Conservation (phyloP, 768 basidiomycete genomes). For the Dendrothele bispora region DNA sequence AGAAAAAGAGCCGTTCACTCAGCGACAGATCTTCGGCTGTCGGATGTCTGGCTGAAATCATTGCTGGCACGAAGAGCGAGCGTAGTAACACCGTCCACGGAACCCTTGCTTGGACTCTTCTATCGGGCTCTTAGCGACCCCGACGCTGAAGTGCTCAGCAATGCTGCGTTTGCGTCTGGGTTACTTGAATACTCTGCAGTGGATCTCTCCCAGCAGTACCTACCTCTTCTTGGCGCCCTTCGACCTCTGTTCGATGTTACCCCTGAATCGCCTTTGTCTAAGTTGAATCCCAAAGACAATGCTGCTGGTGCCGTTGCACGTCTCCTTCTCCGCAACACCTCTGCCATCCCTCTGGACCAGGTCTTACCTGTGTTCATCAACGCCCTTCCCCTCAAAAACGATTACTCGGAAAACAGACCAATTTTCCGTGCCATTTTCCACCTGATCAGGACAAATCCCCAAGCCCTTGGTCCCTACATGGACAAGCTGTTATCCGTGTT, state of each 20-base stretch:
- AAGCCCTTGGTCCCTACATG: slow-evolving; percentile 69
- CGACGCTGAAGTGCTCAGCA: slow-evolving; percentile 93
- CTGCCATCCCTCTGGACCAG: slow-evolving; percentile 84
- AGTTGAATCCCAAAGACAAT: slow-evolving; percentile 90
- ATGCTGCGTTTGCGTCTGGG: slow-evolving; percentile 93
- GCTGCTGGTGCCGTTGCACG: slow-evolving; percentile 93
- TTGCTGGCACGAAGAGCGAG: slow-evolving; percentile 88
- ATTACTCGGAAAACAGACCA: slow-evolving; percentile 86
- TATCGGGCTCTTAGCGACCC: slow-evolving; percentile 78
- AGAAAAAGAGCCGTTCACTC: slow-evolving; percentile 85
- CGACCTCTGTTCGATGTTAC: slow-evolving; percentile 77
- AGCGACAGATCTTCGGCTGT: slow-evolving; percentile 93
- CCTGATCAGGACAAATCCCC: slow-evolving; percentile 77
- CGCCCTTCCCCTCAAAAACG: slow-evolving; percentile 84
- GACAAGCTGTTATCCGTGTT: slow-evolving; percentile 82
- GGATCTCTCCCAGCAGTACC: slow-evolving; percentile 82
- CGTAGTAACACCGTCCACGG: slow-evolving; percentile 82
- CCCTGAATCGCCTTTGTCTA: slow-evolving; percentile 59
- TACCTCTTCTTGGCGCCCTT: slow-evolving; percentile 73
- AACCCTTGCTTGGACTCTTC: slow-evolving; percentile 80
- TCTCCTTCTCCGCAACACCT: slow-evolving; percentile 76
- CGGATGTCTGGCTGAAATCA: slow-evolving; percentile 93
- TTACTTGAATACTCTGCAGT: slow-evolving; percentile 83
- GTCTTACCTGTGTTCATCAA: slow-evolving; percentile 83
- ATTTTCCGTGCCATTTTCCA: slow-evolving; percentile 89